phyloP scores from a whole-genome alignment of 192 early-diverging fungal species.

The Helicostylum pulchrum region DNA sequence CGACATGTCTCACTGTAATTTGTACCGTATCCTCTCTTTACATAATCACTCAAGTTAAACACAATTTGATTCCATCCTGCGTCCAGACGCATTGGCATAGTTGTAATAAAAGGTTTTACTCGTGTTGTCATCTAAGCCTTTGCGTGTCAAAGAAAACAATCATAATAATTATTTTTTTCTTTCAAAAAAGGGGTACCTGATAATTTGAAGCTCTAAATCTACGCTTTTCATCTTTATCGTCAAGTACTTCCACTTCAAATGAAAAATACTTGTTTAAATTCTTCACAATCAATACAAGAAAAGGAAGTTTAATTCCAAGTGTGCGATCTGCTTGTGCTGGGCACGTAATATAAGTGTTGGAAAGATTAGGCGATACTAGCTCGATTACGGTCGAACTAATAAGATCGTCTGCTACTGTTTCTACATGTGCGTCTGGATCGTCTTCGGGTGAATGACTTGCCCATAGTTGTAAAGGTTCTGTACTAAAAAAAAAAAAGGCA shows the following conservation, averaged over 20 bases:
- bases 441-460: constrained; percentile 51
- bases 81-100: constrained; percentile 91
- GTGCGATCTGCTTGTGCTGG: constrained; percentile 70
- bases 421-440: constrained; percentile 61
- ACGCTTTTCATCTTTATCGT: constrained; percentile 78
- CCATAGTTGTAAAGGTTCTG: constrained; percentile 70
- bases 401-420: constrained; percentile 75
- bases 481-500: constrained; percentile 36
- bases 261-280: constrained; percentile 88
- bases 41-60: constrained; percentile 85
- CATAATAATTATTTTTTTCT: too few relatives aligned
- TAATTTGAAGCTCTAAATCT: constrained; percentile 88
- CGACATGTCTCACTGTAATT: constrained; percentile 83
- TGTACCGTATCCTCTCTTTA: constrained; percentile 84
- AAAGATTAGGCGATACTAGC: constrained; percentile 73
- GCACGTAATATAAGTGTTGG: constrained; percentile 86
- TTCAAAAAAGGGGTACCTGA: constrained; percentile 53
- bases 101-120: constrained; percentile 83
- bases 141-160: too few relatives aligned
- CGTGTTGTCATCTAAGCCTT: constrained; percentile 77
- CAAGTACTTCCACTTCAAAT: constrained; percentile 87
- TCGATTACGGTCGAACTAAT: constrained; percentile 82
- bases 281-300: constrained; percentile 84
- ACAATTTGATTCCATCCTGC: constrained; percentile 96
- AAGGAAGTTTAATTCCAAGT: constrained; percentile 89